These are phyloP conservation scores for Fusarium praegraminearum DNA, from an alignment of 2,329 filamentous ascomycete species.

Conservation along the genomic window DNA sequence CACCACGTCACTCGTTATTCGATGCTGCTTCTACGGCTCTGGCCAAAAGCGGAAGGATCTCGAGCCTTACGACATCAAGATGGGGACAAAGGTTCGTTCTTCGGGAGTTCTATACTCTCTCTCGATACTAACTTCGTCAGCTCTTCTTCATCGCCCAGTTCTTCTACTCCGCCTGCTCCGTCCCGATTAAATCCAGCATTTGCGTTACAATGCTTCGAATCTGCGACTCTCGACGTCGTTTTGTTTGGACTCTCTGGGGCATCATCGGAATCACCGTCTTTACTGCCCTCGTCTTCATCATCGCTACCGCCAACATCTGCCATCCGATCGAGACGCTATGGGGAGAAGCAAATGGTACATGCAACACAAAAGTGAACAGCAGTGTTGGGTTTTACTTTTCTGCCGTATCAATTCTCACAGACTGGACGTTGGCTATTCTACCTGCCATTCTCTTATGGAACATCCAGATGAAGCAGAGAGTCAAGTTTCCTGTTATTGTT, in stretches of 20 bases:
- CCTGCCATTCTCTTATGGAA: conserved; percentile 46
- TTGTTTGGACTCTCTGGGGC: conserved; percentile 30
- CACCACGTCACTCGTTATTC: conserved; percentile 34
- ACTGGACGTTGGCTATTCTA: conserved; percentile 45
- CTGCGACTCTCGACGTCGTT: conserved; percentile 30
- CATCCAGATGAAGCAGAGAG: conserved; percentile 43
- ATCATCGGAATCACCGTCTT: conserved; percentile 27
- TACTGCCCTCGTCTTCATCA: conserved; percentile 36
- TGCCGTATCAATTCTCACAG: conserved; percentile 44
- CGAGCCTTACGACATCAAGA: conserved; percentile 9
- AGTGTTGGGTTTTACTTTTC: conserved; percentile 46
- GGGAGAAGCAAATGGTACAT: conserved; percentile 36
- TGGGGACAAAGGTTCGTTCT: conserved; percentile 32
- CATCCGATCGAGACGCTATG: conserved; percentile 45
- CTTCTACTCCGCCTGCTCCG: conserved; percentile 38
- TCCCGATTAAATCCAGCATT: conserved; percentile 47
- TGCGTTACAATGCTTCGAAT: conserved; percentile 48
- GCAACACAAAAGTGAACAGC: conserved; percentile 31
- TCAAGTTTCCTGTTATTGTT: conserved; percentile 40
- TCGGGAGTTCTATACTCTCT: fast-evolving
- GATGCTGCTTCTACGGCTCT: conserved; percentile 34
- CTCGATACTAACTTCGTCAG: neutral
- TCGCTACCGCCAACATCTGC: conserved; percentile 43
- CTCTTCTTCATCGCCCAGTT: conserved; percentile 42
- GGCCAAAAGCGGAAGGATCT: conserved; percentile 21